A percentile compares a stretch with the other conserved stretches of the same genome.
These are phyloP conservation scores for Jimgerdemannia lactiflua DNA, from an alignment of 192 early-diverging fungal genomes.

Conservation along the genomic window DNA sequence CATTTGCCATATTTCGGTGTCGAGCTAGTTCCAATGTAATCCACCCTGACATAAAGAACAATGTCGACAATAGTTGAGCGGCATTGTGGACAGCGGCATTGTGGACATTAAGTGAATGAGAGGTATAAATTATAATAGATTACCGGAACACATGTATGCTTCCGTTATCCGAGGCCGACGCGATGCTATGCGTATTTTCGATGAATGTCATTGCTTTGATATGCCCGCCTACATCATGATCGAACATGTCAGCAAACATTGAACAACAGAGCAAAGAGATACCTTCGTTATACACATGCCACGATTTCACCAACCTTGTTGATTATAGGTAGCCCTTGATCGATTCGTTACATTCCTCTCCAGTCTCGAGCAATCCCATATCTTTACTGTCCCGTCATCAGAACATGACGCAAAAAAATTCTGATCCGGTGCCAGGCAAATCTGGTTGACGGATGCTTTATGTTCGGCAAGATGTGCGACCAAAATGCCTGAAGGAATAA, in stretches of 20 bases:
- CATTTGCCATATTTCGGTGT: constrained; percentile 63
- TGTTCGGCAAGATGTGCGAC: constrained; percentile 86
- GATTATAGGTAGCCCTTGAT: constrained; percentile 65
- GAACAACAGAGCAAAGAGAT: background rate
- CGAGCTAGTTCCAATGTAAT: constrained; percentile 39
- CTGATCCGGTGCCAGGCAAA: constrained; percentile 68
- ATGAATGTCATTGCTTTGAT: constrained; percentile 78
- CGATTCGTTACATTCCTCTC: constrained; percentile 84
- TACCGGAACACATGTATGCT: constrained; percentile 73
- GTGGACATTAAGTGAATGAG: background rate
- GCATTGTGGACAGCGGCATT: background rate
- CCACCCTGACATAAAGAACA: constrained; percentile 33
- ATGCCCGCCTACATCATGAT: constrained; percentile 53
- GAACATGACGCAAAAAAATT: constrained; percentile 79
- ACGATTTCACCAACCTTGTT: constrained; percentile 47
- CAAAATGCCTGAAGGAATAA: constrained; percentile 44
- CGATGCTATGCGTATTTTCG: constrained; percentile 75
- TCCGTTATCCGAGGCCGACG: constrained; percentile 78
- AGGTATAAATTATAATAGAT: constrained; percentile 1
- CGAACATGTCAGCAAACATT: background rate
- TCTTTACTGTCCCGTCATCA: constrained; percentile 76
- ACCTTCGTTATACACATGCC: background rate
- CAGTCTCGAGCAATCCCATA: constrained; percentile 81
- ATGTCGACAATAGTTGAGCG: background rate
- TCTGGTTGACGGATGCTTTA: constrained; percentile 68